Percentiles rank a stretch among this genome's conserved stretches.
Evolutionary conservation across 768 basidiomycete genomes (phyloP).

Genomic region (Phallus indusiatus): DNA sequence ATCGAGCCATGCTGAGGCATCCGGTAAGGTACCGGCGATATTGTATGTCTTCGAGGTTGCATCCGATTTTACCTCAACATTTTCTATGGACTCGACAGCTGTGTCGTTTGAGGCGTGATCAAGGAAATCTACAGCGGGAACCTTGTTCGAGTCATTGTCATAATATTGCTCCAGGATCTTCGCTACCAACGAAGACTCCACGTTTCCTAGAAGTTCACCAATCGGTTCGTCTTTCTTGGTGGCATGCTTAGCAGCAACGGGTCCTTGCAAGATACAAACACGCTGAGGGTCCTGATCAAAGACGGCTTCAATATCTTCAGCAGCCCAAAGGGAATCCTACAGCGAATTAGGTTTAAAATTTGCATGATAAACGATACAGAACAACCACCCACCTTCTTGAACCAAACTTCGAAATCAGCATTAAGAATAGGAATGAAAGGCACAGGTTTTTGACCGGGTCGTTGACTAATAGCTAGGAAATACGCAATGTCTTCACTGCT

Average conservation of each 20-base stretch:
- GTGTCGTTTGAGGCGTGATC: constrained; percentile 35
- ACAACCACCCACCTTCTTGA: constrained; percentile 75
- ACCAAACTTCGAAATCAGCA: constrained; percentile 93
- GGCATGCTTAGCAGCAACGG: constrained; percentile 86
- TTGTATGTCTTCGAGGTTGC: constrained; percentile 38
- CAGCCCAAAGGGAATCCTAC: constrained; percentile 94
- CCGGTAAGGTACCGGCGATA: constrained; percentile 42
- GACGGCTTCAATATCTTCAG: constrained; percentile 96
- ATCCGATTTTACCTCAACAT: constrained; percentile 18
- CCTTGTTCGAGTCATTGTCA: constrained; percentile 56
- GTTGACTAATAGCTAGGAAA: constrained; percentile 92
- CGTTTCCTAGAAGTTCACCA: constrained; percentile 82
- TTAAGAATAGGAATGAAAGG: constrained; percentile 97
- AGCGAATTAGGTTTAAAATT: constrained; percentile 13
- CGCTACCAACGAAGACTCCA: constrained; percentile 66
- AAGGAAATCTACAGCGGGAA: constrained; percentile 84
- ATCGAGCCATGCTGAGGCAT: constrained; percentile 69
- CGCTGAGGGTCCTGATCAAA: constrained; percentile 99
- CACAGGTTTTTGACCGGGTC: constrained; percentile 95
- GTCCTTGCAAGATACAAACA: constrained; percentile 95
- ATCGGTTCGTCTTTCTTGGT: constrained; percentile 88
- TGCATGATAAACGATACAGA: not conserved
- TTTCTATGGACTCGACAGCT: constrained; percentile 12
- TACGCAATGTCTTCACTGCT: constrained; percentile 90
- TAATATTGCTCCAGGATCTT: constrained; percentile 76